Conservation (phyloP, 2,329 filamentous ascomycete species). For the Penicillium sp. region DNA sequence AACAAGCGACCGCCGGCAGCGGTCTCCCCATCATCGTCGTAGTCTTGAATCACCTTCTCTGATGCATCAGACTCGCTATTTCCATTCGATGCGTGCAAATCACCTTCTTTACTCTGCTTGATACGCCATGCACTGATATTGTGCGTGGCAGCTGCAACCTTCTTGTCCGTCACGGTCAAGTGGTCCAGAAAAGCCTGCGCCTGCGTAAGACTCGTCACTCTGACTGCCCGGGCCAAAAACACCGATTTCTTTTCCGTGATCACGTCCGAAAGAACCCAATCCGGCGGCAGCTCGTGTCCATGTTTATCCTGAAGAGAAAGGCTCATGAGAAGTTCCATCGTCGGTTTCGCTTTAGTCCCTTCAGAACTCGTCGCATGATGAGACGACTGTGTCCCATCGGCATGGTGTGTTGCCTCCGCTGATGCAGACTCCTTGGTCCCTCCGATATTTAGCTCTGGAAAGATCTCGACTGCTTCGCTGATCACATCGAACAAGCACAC, state of each 20-base stretch:
- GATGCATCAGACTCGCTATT: slow-evolving; percentile 37
- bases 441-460: slow-evolving; percentile 51
- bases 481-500: slow-evolving; percentile 91
- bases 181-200: slow-evolving; percentile 67
- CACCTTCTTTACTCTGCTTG: slow-evolving; percentile 33
- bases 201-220: slow-evolving; percentile 62
- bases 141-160: slow-evolving; percentile 79
- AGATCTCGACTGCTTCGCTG: slow-evolving; percentile 52
- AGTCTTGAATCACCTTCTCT: slow-evolving; percentile 70
- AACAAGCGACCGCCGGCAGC: slow-evolving; percentile 80
- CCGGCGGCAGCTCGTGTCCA: slow-evolving; percentile 40
- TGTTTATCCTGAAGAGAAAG: slow-evolving; percentile 25
- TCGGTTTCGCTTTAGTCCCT: background rate
- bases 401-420: slow-evolving; percentile 3
- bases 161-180: slow-evolving; percentile 75
- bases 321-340: slow-evolving; percentile 20
- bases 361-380: background rate
- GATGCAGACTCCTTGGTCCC: slow-evolving; percentile 14
- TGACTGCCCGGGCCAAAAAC: slow-evolving; percentile 73
- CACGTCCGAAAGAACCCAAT: slow-evolving; percentile 69
- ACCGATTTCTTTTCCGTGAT: slow-evolving; percentile 78
- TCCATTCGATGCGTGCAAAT: background rate
- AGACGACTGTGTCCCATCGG: slow-evolving; percentile 1
- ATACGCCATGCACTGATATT: slow-evolving; percentile 96
- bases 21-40: slow-evolving; percentile 91